Evolutionary conservation across 2,329 filamentous ascomycete genomes (phyloP).

Genomic region (Stemphylium vesicarium): DNA sequence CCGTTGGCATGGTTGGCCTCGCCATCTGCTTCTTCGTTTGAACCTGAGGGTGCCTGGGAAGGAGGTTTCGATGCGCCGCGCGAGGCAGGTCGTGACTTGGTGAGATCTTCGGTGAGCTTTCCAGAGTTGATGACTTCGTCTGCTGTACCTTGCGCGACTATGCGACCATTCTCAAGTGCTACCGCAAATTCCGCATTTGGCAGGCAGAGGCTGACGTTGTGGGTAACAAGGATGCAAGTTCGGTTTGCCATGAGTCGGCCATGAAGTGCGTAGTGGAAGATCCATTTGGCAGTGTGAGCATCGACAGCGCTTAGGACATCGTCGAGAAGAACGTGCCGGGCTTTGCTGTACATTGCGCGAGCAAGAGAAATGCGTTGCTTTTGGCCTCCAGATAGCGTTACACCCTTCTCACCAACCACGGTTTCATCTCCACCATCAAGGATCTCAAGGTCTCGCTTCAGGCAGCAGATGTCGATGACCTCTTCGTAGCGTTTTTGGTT

Average conservation of each 20-base stretch:
- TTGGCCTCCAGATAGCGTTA: slow-evolving; percentile 93
- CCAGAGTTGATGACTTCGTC: slow-evolving; percentile 84
- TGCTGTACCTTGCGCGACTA: slow-evolving; percentile 77
- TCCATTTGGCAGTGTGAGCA: slow-evolving; percentile 97
- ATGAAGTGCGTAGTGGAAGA: slow-evolving; percentile 90
- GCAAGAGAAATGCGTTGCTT: slow-evolving; percentile 97
- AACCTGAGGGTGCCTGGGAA: slow-evolving; percentile 78
- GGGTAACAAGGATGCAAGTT: slow-evolving; percentile 94
- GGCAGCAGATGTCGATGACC: slow-evolving; percentile 87
- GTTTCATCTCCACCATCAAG: slow-evolving; percentile 92
- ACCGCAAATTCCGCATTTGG: slow-evolving; percentile 82
- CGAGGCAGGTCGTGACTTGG: slow-evolving; percentile 76
- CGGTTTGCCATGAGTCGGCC: slow-evolving; percentile 87
- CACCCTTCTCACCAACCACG: slow-evolving; percentile 94
- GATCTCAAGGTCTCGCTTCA: slow-evolving; percentile 90
- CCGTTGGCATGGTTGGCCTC: slow-evolving; percentile 56
- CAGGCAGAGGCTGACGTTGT: slow-evolving; percentile 89
- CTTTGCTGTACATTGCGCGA: slow-evolving; percentile 96
- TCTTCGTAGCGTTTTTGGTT: slow-evolving; percentile 84
- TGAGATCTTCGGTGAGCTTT: slow-evolving; percentile 83
- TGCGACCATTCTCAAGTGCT: slow-evolving; percentile 83
- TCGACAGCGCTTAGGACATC: slow-evolving; percentile 97
- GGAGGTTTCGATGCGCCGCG: slow-evolving; percentile 72
- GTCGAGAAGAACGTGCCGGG: slow-evolving; percentile 86
- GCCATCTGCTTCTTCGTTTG: slow-evolving; percentile 60